These are phyloP conservation scores for Irpex sp. DNA, from an alignment of 1,284 basidiomycete species.

Conservation along the genomic window DNA sequence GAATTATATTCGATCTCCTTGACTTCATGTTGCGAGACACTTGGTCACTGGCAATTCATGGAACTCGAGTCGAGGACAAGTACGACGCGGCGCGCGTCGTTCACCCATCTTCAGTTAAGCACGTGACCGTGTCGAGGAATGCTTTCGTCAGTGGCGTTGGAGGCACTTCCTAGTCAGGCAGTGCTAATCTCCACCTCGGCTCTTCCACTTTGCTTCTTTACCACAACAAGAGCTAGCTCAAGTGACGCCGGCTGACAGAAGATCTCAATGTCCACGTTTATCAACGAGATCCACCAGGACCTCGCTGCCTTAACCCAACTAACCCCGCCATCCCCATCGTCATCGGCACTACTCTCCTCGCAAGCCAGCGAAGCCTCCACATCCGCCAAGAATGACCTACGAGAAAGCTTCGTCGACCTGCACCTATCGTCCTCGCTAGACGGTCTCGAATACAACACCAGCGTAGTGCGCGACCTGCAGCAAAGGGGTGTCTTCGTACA, in stretches of 20 bases:
- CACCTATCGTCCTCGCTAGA: conserved; percentile 19
- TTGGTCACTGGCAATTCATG: too few relatives aligned
- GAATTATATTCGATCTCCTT: too few relatives aligned
- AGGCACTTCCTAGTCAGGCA: too few relatives aligned
- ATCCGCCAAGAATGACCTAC: conserved; percentile 23
- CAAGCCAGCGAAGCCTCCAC: background rate
- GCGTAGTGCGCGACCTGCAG: conserved; percentile 22
- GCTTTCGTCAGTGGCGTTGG: background rate
- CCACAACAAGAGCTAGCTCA: too few relatives aligned
- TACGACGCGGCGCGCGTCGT: too few relatives aligned
- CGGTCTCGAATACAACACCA: conserved; percentile 18
- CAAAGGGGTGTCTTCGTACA: conserved; percentile 9
- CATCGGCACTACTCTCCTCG: background rate
- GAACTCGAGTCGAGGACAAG: too few relatives aligned
- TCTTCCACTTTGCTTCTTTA: background rate
- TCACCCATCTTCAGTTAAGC: background rate
- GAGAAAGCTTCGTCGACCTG: conserved; percentile 25
- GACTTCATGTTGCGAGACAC: too few relatives aligned
- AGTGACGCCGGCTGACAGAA: too few relatives aligned
- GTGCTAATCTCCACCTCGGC: background rate
- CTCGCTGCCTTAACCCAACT: conserved; percentile 18
- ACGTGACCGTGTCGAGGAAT: background rate
- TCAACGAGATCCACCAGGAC: conserved; percentile 27
- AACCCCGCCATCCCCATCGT: conserved; percentile 14
- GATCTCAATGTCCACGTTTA: conserved; percentile 26